phyloP scores from a whole-genome alignment of 106 monocot genomes.

The Allium sativum region DNA sequence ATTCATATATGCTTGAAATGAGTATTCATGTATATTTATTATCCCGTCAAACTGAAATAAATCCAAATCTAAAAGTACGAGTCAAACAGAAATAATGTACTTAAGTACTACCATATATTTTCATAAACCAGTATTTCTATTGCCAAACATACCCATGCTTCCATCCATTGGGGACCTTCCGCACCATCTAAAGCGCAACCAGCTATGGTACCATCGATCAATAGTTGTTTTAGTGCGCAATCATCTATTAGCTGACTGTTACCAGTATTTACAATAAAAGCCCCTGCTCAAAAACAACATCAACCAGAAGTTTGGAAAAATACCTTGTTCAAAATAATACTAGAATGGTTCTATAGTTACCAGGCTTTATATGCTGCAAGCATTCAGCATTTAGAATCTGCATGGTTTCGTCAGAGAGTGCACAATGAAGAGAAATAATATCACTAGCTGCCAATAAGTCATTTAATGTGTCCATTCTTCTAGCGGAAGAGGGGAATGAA shows the following conservation, averaged over 20 bases:
- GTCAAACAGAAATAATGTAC: too few species aligned
- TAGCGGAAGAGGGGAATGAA: constrained; percentile 78
- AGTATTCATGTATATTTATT: too few species aligned
- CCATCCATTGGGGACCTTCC: constrained; percentile 99
- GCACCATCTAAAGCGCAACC: constrained; percentile 98
- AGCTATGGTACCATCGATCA: constrained; percentile 91
- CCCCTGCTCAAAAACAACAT: constrained; percentile 8
- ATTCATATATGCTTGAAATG: too few species aligned
- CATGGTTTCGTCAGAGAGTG: constrained; percentile 64
- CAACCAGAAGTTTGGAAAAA: neutral
- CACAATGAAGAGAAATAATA: constrained; percentile 92
- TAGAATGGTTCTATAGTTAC: constrained; percentile 18
- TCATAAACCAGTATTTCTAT: constrained; percentile 15
- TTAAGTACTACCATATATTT: too few species aligned
- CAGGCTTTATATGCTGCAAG: constrained; percentile 88
- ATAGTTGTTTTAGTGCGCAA: constrained; percentile 78
- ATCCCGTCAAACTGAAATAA: too few species aligned
- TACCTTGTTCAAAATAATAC: neutral
- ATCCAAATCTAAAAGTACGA: too few species aligned
- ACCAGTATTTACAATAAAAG: constrained; percentile 20
- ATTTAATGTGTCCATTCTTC: constrained; percentile 97
- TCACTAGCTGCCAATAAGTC: constrained; percentile 95
- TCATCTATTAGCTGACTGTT: constrained; percentile 19
- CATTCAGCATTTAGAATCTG: constrained; percentile 83
- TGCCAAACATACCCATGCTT: constrained; percentile 93